These are phyloP conservation scores for Backusella macrospora DNA, from an alignment of 192 early-diverging fungal genomes.

Conservation along the genomic window DNA sequence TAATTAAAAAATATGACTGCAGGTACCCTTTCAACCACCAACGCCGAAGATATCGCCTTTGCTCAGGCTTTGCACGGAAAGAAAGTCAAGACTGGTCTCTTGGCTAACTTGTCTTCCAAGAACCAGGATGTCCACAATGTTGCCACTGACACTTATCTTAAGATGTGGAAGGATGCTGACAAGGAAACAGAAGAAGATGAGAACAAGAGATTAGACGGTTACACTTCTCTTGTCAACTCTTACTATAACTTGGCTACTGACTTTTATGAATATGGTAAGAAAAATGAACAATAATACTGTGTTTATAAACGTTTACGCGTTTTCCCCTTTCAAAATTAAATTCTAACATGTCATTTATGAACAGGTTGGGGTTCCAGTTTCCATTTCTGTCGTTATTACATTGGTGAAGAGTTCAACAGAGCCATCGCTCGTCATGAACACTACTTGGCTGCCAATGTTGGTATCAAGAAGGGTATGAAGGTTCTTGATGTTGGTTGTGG, in stretches of 20 bases:
- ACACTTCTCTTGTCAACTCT: slow-evolving; percentile 76
- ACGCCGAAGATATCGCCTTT: slow-evolving; percentile 55
- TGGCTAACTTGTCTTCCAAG: slow-evolving; percentile 61
- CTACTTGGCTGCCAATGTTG: slow-evolving; percentile 76
- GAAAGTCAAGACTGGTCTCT: slow-evolving; percentile 41
- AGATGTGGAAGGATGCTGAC: slow-evolving; percentile 66
- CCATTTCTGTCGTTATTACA: slow-evolving; percentile 88
- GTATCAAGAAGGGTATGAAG: slow-evolving; percentile 65
- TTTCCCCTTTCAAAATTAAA: not conserved
- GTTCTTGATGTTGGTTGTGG: slow-evolving; percentile 96
- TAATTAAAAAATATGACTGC: slow-evolving; percentile 16
- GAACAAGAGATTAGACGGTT: slow-evolving; percentile 58
- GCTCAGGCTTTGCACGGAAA: slow-evolving; percentile 58
- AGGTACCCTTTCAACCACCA: slow-evolving; percentile 35
- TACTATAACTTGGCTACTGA: slow-evolving; percentile 86
- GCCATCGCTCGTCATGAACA: slow-evolving; percentile 93
- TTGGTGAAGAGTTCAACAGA: slow-evolving; percentile 74
- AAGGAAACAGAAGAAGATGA: slow-evolving; percentile 61
- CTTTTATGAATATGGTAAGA: slow-evolving; percentile 72
- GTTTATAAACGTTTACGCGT: not conserved
- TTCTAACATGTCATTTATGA: slow-evolving; percentile 13
- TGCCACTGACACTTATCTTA: slow-evolving; percentile 71
- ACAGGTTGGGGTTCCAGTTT: slow-evolving; percentile 90
- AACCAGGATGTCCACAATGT: slow-evolving; percentile 66
- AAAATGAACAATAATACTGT: not conserved